Evolutionary conservation across 768 basidiomycete genomes (phyloP), one percentile per base, ranked within the genome.

Genomic region (Favolaschia claudopus): DNA sequence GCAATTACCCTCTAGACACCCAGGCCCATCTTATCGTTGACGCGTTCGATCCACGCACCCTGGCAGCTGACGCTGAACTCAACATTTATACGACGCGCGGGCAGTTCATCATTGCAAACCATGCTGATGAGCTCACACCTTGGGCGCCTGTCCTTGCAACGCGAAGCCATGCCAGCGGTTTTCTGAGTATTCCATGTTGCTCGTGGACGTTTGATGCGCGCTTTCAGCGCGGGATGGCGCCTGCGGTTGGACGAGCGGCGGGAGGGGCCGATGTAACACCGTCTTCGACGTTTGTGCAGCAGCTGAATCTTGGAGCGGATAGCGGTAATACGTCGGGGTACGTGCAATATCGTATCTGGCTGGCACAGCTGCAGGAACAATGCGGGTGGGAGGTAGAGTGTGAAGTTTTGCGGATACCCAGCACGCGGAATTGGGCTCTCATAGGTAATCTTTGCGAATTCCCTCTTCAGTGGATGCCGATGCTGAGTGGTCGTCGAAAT

Each of bases 61-160:
- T 59, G 63, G n/a, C 43, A 52, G 22, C 46, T 8, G 45, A 45
- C 15, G 63, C 65, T 8, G 10, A 53, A 34, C 50, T 62, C 0
- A 42, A 62, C 34, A 61, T 60, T 10, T 78, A 73, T 59, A 70
- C 79, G 67, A 71, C 66, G 19, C 76, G 77, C 0, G 85, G 81
- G 1, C 74, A 79, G 3, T 99, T 97, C 75, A 74, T 99, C 55
- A 91, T 99, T 46, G 95, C 92, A 9, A 98, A 98, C 75, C 96
- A 99, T 72, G 91, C 96, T 0, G 96, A 99, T 75, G 96, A 99
- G 66, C 79, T 99, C 17, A 96, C 96, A 22, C 96, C 96, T 0
- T 99, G 96, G 96, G 72, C 95, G 0, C 93, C 96, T 0, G 82
- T 97, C 1, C 76, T 97, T 6, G 84, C 95, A 0, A 87, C 89